Evolutionary conservation across 2,329 filamentous ascomycete species (phyloP).

Genomic region (Cytospora schulzeri): DNA sequence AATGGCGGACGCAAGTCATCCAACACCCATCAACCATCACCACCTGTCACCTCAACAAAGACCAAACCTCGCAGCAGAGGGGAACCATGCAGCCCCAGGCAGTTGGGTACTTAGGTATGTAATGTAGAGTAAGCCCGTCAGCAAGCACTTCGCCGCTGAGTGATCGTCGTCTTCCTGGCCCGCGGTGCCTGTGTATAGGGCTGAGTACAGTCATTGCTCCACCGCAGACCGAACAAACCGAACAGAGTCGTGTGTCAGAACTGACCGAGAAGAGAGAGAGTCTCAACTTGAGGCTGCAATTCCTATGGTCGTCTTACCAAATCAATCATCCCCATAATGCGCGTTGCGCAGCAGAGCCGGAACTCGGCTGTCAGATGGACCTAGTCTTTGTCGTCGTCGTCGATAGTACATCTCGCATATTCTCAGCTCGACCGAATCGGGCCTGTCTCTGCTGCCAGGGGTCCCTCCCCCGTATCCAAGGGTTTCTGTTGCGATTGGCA

Average conservation of each 20-base stretch:
- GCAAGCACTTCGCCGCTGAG: slow-evolving; percentile 12
- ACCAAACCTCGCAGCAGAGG: slow-evolving; percentile 2
- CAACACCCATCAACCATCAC: slow-evolving; percentile 3
- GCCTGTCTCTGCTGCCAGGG: not conserved
- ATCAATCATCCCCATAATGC: too few relatives aligned
- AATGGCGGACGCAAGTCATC: not conserved
- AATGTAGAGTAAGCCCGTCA: slow-evolving; percentile 2
- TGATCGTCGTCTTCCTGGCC: slow-evolving; percentile 12
- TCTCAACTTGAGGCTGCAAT: not conserved
- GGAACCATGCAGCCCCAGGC: slow-evolving; percentile 5
- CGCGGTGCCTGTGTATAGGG: slow-evolving; percentile 24
- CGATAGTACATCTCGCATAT: not conserved
- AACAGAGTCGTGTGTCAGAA: slow-evolving; percentile 14
- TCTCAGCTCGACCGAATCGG: not conserved
- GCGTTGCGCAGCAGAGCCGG: not conserved
- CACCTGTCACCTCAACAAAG: not conserved
- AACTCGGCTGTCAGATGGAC: not conserved
- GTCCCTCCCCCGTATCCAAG: too few relatives aligned
- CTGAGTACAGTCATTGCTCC: slow-evolving; percentile 23
- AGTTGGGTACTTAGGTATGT: not conserved
- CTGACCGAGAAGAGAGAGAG: not conserved
- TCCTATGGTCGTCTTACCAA: not conserved
- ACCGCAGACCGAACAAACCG: slow-evolving; percentile 3
- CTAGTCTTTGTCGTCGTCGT: not conserved
- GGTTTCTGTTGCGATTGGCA: not conserved